A percentile compares a stretch with the other conserved stretches of the same genome.
Evolutionary conservation across 2,329 filamentous ascomycete genomes (phyloP).

Genomic region (Coniochaeta sp.): DNA sequence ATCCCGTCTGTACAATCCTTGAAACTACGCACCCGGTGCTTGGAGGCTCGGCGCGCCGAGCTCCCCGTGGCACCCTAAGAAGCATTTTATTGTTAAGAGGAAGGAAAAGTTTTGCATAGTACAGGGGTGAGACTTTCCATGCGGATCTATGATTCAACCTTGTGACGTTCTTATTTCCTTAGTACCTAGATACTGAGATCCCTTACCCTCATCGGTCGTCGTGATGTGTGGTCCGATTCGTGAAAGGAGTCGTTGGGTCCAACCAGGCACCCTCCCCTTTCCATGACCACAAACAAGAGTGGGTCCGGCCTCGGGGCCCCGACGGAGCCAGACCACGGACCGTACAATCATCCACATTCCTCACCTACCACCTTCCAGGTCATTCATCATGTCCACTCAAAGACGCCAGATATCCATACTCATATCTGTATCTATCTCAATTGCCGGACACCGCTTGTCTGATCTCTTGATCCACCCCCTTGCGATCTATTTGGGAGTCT

Average conservation of each 20-base stretch:
- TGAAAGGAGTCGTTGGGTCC: neutral
- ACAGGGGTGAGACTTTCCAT: neutral
- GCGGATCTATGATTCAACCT: neutral
- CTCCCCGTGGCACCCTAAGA: neutral
- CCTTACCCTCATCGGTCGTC: neutral
- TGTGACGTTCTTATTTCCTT: neutral
- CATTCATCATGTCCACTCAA: neutral
- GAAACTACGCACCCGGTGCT: neutral
- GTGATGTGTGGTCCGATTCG: neutral
- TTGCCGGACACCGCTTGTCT: too few relatives aligned
- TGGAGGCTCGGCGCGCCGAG: neutral
- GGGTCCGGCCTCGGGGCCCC: neutral
- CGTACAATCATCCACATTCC: neutral
- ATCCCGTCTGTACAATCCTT: neutral
- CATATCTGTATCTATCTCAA: neutral
- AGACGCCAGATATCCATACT: neutral
- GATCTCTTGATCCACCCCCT: neutral
- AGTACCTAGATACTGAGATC: too few relatives aligned
- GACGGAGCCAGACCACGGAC: neutral
- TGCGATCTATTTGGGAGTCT: neutral
- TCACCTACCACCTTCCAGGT: neutral
- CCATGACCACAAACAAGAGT: neutral
- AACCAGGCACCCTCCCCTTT: neutral
- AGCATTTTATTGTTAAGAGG: neutral
- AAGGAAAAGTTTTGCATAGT: too few relatives aligned